Evolutionary conservation across 805 yeast species (phyloP).

Genomic region (Saccharomycopsis selenospora): DNA sequence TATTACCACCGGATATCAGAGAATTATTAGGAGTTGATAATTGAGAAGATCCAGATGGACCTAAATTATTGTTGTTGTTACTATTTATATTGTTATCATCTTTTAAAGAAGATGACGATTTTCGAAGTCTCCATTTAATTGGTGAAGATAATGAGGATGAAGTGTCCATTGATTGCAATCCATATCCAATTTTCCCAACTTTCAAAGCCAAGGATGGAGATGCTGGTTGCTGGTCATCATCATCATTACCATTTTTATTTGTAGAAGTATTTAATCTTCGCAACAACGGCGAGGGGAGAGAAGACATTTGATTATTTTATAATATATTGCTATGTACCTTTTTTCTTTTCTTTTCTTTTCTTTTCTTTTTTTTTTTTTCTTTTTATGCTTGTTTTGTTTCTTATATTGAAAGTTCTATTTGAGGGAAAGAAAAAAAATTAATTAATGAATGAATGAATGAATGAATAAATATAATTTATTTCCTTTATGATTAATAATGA

Average conservation of each 20-base stretch:
- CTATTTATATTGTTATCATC: background rate
- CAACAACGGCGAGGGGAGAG: slow-evolving; percentile 1
- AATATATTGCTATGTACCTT: background rate
- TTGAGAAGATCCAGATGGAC: too few species aligned
- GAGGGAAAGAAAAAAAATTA: too few species aligned
- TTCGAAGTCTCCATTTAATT: slow-evolving; percentile 1
- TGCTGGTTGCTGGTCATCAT: background rate
- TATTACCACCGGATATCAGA: too few species aligned
- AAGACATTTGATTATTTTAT: background rate
- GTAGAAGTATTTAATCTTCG: background rate
- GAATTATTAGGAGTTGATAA: too few species aligned
- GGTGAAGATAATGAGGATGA: background rate
- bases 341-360: background rate
- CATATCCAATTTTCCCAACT: background rate
- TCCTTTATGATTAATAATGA: too few species aligned
- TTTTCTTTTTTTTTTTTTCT: background rate
- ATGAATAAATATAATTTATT: too few species aligned
- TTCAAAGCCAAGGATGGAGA: background rate
- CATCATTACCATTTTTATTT: background rate
- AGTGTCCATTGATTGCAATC: background rate
- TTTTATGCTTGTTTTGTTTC: too few species aligned
- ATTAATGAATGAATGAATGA: too few species aligned
- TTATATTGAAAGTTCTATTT: too few species aligned
- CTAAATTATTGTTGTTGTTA: too few species aligned
- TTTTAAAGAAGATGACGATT: background rate